Base-by-base conservation (phyloP, 768 basidiomycete species). In the Strobilomyces dryophilus region DNA sequence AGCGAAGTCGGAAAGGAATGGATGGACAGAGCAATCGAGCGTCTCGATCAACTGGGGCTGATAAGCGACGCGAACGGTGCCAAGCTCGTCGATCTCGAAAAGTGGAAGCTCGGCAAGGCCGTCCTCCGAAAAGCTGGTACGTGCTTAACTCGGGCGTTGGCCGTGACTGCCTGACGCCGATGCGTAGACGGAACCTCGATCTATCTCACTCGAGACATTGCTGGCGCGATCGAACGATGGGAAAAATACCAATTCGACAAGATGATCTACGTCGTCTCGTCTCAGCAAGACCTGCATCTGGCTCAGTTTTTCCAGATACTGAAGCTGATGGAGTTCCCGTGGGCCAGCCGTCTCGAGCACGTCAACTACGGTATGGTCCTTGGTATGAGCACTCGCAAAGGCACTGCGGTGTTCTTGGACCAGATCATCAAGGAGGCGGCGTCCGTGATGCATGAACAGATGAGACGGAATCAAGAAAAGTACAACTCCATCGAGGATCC, bases 121-220 rank as follows among this genome's bases (percentile, higher is more conserved):
- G 87, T 98, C 56, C 75, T 98, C 47, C 78, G 89, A 51, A 98
- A 98, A 74, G 85, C 82, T 62, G 90, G 89, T 83, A 60, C 31
- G 78, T 61, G 17, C 14, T 21, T 5, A 7, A 0, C 34, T 26
- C 6, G 7, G 3, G 17, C 14, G 1, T 20, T 6, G 32, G 7
- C 8, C 8, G 1, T 11, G 15, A 11, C 27, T 2, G 4, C 11
- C 26, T 52, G 41, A 65, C 20, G 8, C 79, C 7, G 0, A 31
- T 37, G 10, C 15, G 2, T 61, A 95, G 94, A 97, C 57, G 94
- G 94, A 17, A 94, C 93, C 9, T 90, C 51, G 0, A 93, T 95
- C 58, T 97, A 97, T 69, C 81, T 95, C 48, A 94, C 92, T 9
- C 92, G 95, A 45, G 95, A 99, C 71, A 92, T 99, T 54, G 95